phyloP scores from a whole-genome alignment of 108 stramenopile genomes.

The Cyclotella distinguenda region DNA sequence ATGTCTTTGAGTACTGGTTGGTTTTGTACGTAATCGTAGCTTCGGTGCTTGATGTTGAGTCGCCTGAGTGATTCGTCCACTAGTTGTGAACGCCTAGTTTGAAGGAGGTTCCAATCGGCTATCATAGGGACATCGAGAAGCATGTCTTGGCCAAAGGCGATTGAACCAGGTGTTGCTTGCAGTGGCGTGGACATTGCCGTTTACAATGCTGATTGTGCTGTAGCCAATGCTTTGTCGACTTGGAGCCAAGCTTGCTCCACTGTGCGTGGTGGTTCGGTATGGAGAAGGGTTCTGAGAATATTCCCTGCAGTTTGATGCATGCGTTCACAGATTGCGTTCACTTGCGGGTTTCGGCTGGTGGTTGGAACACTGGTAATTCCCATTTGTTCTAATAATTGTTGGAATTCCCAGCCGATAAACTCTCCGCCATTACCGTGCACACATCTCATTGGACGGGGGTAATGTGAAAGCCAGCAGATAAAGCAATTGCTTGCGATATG shows the following conservation, averaged over 20 bases:
- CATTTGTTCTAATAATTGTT: conserved; percentile 4
- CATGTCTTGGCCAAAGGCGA: conserved; percentile 46
- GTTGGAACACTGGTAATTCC: conserved; percentile 6
- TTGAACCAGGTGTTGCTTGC: conserved; percentile 36
- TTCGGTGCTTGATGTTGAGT: neutral
- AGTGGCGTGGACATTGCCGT: conserved; percentile 8
- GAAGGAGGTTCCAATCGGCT: conserved; percentile 22
- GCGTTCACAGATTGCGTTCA: conserved; percentile 17
- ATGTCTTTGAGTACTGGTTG: conserved; percentile 14
- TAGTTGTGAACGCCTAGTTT: conserved; percentile 9
- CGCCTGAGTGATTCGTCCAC: conserved; percentile 13
- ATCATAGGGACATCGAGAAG: conserved; percentile 39
- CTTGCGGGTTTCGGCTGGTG: conserved; percentile 13
- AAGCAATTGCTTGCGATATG: no score
- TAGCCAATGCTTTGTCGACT: conserved; percentile 33
- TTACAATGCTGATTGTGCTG: conserved; percentile 30
- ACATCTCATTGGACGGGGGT: conserved; percentile 37
- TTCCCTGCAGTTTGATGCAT: conserved; percentile 26
- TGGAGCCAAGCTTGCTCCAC: conserved; percentile 14
- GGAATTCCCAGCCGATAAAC: conserved; percentile 38
- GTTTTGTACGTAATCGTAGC: conserved; percentile 1
- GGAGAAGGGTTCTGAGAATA: conserved; percentile 27
- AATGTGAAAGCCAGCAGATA: conserved; percentile 46
- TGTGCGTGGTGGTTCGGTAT: conserved; percentile 22
- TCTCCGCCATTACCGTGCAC: conserved; percentile 23